Evolutionary conservation across 352 stramenopile species (phyloP).

Genomic region (Hyaloperonospora arabidopsidis): DNA sequence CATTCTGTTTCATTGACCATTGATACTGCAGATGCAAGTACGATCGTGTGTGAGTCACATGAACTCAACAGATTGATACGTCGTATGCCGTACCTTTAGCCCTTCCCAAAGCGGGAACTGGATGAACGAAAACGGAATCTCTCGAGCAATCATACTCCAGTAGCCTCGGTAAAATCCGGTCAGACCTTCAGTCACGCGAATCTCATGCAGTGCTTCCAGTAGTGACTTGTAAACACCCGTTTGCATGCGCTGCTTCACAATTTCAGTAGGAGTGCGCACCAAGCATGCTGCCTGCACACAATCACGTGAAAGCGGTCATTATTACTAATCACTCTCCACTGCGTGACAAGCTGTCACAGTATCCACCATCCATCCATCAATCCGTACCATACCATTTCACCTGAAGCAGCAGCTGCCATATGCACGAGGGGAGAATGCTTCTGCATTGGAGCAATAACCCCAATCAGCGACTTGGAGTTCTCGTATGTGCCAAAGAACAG

Average conservation of each 20-base stretch:
- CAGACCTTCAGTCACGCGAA: slow-evolving; percentile 71
- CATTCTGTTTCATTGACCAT: slow-evolving; percentile 71
- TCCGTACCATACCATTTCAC: slow-evolving; percentile 83
- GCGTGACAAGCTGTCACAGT: neutral
- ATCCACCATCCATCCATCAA: neutral
- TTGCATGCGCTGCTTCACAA: slow-evolving; percentile 99
- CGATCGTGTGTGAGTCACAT: neutral
- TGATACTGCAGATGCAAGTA: slow-evolving; percentile 36
- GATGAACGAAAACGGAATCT: slow-evolving; percentile 99
- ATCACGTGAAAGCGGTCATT: slow-evolving; percentile 5
- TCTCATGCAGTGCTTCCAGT: slow-evolving; percentile 54
- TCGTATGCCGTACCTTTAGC: slow-evolving; percentile 75
- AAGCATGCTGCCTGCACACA: slow-evolving; percentile 87
- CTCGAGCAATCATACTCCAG: slow-evolving; percentile 95
- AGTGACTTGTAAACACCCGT: slow-evolving; percentile 85
- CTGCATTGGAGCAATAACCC: slow-evolving; percentile 40
- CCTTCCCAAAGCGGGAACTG: slow-evolving; percentile 99
- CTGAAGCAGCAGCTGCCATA: slow-evolving; percentile 91
- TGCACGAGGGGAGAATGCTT: slow-evolving; percentile 87
- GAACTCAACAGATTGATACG: neutral
- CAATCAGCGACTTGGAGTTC: slow-evolving; percentile 77
- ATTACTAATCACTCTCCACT: neutral
- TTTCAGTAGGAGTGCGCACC: slow-evolving; percentile 97
- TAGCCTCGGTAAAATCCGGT: slow-evolving; percentile 95
- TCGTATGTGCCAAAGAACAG: slow-evolving; percentile 90